phyloP scores from a whole-genome alignment of 441 rosid species.

The Rhodomyrtus psidioides region DNA sequence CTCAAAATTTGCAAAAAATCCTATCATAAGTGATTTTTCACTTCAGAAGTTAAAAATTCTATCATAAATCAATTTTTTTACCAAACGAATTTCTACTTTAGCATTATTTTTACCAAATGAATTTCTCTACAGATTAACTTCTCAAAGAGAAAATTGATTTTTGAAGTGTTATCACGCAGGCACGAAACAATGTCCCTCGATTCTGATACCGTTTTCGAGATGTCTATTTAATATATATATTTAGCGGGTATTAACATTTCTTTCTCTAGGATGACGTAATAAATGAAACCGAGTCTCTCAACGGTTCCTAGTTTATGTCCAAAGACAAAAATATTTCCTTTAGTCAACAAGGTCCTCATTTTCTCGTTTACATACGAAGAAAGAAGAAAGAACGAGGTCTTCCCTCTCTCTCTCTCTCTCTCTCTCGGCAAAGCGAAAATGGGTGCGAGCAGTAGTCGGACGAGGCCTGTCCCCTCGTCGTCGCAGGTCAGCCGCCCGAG shows the following conservation, averaged over 20 bases:
- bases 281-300: neutral
- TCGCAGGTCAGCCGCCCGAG: constrained; percentile 16
- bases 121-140: too few relatives aligned
- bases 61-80: too few relatives aligned
- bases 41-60: too few relatives aligned
- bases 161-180: too few relatives aligned
- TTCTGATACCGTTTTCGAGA: neutral
- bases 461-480: constrained; percentile 20
- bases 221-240: too few relatives aligned
- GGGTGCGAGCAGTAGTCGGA: constrained; percentile 50
- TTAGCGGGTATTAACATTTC: too few relatives aligned
- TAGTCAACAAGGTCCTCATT: neutral
- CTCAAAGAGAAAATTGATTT: too few relatives aligned
- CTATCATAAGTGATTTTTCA: too few relatives aligned
- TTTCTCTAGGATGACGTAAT: neutral
- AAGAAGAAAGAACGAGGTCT: neutral
- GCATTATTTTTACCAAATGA: too few relatives aligned
- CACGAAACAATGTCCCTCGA: neutral
- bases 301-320: neutral
- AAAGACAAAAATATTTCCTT: neutral
- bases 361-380: neutral
- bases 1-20: too few relatives aligned
- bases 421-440: constrained; percentile 11
- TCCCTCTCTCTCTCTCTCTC: neutral
- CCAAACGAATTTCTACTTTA: too few relatives aligned